These are phyloP conservation scores for Blastobotrys aristatus DNA, from an alignment of 1,139 yeast species.

Conservation along the genomic window DNA sequence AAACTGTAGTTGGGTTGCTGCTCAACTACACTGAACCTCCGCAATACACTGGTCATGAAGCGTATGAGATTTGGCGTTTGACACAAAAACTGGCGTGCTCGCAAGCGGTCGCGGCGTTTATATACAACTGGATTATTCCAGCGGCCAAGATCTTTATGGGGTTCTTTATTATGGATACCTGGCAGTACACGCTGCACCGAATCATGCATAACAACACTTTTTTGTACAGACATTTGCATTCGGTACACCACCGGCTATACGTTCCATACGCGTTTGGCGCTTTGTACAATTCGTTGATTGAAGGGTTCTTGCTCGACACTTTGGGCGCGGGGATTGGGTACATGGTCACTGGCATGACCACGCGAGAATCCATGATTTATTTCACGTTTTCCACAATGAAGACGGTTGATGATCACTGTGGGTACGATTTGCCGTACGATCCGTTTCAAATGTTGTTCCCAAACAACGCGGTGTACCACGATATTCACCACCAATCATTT, in stretches of 20 bases:
- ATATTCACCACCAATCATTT: slow-evolving; percentile 93
- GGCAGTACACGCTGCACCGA: slow-evolving; percentile 89
- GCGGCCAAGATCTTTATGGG: slow-evolving; percentile 53
- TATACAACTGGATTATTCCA: slow-evolving; percentile 40
- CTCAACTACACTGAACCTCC: slow-evolving; percentile 55
- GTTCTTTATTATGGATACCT: slow-evolving; percentile 74
- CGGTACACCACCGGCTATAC: slow-evolving; percentile 88
- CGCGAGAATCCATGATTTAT: slow-evolving; percentile 69
- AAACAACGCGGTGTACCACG: slow-evolving; percentile 92
- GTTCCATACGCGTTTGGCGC: slow-evolving; percentile 98
- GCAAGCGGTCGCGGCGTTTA: slow-evolving; percentile 15
- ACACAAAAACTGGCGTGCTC: slow-evolving; percentile 37
- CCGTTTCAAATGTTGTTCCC: slow-evolving; percentile 87
- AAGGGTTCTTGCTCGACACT: slow-evolving; percentile 89
- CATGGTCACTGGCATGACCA: slow-evolving; percentile 54
- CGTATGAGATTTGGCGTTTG: slow-evolving; percentile 60
- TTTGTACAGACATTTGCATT: slow-evolving; percentile 76
- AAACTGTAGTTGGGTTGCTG: slow-evolving; percentile 60
- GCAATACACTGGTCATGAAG: slow-evolving; percentile 71
- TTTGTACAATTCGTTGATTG: slow-evolving; percentile 85
- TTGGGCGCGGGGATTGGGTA: slow-evolving; percentile 85
- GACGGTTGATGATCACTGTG: slow-evolving; percentile 98
- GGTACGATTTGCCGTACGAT: slow-evolving; percentile 86
- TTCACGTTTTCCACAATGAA: slow-evolving; percentile 88
- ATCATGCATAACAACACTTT: slow-evolving; percentile 77